Conservation (phyloP, 257 asterid genomes). For the Capsicum pubescens region DNA sequence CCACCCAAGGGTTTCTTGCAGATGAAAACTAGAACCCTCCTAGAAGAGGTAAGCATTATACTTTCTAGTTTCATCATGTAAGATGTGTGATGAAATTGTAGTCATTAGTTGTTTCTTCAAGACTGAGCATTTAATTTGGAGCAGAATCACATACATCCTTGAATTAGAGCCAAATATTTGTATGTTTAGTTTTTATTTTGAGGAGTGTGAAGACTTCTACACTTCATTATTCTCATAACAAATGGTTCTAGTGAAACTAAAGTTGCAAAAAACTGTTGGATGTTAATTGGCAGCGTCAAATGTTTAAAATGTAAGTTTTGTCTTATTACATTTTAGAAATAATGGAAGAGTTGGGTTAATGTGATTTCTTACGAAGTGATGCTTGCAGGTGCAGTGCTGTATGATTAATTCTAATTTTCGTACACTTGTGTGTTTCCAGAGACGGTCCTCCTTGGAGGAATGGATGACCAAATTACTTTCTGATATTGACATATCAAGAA, state of each 20-base stretch:
- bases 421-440: conserved; percentile 49
- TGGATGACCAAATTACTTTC: conserved; percentile 91
- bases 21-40: conserved; percentile 80
- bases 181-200: neutral
- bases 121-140: neutral
- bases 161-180: neutral
- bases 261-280: neutral
- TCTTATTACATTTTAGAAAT: neutral
- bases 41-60: conserved; percentile 77
- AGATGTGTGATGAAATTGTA: conserved; percentile 15
- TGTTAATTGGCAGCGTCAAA: neutral
- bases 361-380: neutral
- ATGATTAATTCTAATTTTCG: conserved; percentile 33
- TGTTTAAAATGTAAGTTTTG: neutral
- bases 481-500: conserved; percentile 87
- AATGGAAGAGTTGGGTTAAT: neutral
- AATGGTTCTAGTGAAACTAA: neutral
- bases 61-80: neutral
- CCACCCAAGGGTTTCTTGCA: conserved; percentile 92
- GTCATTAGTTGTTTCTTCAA: neutral
- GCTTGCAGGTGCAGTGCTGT: neutral
- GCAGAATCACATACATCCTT: neutral
- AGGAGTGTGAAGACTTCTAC: neutral
- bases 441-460: conserved; percentile 87
- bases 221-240: neutral